Percentiles rank a stretch among this genome's conserved stretches.
These are phyloP conservation scores for Chalara sp. DNA, from an alignment of 2,329 filamentous ascomycete genomes.

Conservation along the genomic window DNA sequence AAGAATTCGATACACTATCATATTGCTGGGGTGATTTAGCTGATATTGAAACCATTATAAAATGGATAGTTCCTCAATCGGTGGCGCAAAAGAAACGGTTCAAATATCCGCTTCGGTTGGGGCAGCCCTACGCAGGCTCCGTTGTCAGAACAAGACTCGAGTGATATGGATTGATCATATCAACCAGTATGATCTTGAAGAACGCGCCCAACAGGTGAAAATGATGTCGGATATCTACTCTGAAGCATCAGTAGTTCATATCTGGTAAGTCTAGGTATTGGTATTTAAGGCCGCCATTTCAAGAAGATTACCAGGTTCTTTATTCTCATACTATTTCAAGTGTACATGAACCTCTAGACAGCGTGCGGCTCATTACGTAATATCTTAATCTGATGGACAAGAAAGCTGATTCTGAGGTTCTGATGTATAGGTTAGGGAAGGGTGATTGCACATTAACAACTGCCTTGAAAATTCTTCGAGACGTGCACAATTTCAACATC, in stretches of 20 bases:
- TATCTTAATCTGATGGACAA: no score
- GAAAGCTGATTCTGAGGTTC: no score
- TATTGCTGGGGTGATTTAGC: background rate
- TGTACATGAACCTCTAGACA: background rate
- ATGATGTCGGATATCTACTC: constrained; percentile 15
- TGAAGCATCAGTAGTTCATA: constrained; percentile 4
- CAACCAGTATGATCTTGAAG: constrained; percentile 9
- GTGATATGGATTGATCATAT: constrained; percentile 9
- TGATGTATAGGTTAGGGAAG: no score
- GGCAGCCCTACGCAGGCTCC: background rate
- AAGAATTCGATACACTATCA: background rate
- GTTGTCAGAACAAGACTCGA: background rate
- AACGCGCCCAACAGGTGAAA: constrained; percentile 11
- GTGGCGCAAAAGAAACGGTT: no score
- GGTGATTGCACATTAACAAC: no score
- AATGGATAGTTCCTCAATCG: no score
- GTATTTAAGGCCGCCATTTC: background rate
- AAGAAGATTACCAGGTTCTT: background rate
- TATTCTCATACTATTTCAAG: background rate
- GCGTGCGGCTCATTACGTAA: no score
- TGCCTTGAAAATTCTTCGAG: no score
- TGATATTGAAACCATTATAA: background rate
- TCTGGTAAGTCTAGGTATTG: background rate
- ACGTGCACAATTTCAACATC: no score
- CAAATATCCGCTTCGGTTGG: no score